Evolutionary conservation across 495 filamentous ascomycete species (phyloP), one percentile per base, ranked within the genome.

Genomic region (Penicillium cosmopolitanum): DNA sequence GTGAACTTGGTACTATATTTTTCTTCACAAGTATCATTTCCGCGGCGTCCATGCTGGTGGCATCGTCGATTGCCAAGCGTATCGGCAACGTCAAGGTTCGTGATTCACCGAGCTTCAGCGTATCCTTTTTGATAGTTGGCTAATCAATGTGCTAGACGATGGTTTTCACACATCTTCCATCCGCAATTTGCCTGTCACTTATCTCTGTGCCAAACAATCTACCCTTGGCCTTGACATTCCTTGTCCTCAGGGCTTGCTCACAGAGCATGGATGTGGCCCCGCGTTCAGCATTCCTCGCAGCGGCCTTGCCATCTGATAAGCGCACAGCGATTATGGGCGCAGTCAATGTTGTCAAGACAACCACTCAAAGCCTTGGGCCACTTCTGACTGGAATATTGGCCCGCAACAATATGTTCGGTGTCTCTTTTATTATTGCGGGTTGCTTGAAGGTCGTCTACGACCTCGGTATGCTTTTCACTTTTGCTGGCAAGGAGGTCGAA

Each of bases 241-340:
- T 93, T 13, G 73, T 92, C 31, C 74, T 94, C n/a, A 83, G 92
- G 11, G 82, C 89, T 0, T 85, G 84, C 40, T 78, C 86, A 10
- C 85, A 88, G 64, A 88, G 80, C 62, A 95, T 95, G 91, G 92
- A 96, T 64, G 85, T 89, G 58, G 90, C 89, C 0, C 92, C 92
- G 0, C 83, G 91, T 3, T 83, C 88, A 0, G 91, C 92, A 0
- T 95, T 96, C 72, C 79, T 95, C 10, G 87, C 91, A 0, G 85
- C 86, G 0, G 85, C 87, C 0, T 80, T 94, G 13, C 82, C 86
- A 36, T 82, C 88, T 0, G 81, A 84, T 56, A 91, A 94, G 71
- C 83, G 91, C 15, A 96, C 92, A 3, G 89, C 89, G 2, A 85
- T 91, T 19, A 87, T 92, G 87, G 87, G 88, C 0, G 73, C 87